Base-by-base conservation (phyloP, 163 green algal species). In the Scenedesmus sp. region DNA sequence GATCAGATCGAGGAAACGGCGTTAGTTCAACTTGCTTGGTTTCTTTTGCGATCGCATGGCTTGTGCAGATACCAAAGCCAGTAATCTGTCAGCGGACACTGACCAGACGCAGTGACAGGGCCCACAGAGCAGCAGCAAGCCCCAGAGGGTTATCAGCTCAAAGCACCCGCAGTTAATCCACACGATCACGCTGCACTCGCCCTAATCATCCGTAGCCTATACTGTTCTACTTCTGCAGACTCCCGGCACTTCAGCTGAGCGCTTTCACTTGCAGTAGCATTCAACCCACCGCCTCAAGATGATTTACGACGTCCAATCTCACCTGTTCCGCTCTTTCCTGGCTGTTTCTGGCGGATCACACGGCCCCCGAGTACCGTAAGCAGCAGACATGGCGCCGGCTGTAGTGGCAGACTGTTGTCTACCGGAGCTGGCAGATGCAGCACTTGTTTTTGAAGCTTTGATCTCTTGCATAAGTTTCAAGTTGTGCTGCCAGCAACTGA, bases 271-370 rank as follows among this genome's bases (percentile, higher is more conserved):
- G 54, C 46, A 73, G n/a, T 23, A 20, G 54, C 55, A 64, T 34
- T n/a, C 81, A 12, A 46, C 23, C 23, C 67, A 84, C 10, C 23
- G 4, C 12, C 9, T 34, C 8, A 91, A 9, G 3, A 97, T 97
- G 95, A 97, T 96, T 23, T 97, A 97, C 93, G 95, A 97, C 93
- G 91, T 95, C 1, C 95, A 95, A 57, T 93, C 85, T 0, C 16
- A 89, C 18, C 89, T 97, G 10, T 97, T 97, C 90, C 91, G 94
- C 3, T 95, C 92, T 0, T 97, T 97, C 91, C 77, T 97, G 84
- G 92, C 95, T 46, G 88, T 92, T 18, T 90, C 87, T n/a, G 95
- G 95, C 10, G 93, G 88, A n/a, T 79, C 76, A 4, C 91, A 94
- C 91, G 76, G 55, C 8, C 88, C 88, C 82, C 67, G 66, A 70